Conservation (phyloP, 805 yeast genomes). For the Ogataea haglerorum region DNA sequence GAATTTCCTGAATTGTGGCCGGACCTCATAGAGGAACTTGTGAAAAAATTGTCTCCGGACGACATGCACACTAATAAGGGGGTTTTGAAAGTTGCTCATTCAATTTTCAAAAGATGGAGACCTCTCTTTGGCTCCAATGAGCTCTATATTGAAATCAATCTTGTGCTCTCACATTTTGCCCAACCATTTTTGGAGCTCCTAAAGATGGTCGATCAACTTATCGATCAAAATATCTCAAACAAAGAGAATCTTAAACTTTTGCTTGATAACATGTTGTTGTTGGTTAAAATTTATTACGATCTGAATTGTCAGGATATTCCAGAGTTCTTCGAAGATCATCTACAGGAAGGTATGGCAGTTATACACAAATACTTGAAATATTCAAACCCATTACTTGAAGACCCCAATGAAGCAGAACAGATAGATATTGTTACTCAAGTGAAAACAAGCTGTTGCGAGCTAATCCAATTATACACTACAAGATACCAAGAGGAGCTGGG, state of each 20-base stretch:
- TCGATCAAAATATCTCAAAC: conserved; percentile 44
- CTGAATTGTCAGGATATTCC: conserved; percentile 98
- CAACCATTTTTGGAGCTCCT: conserved; percentile 74
- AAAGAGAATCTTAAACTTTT: conserved; percentile 51
- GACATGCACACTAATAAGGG: conserved; percentile 79
- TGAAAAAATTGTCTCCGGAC: conserved; percentile 56
- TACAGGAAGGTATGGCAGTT: conserved; percentile 71
- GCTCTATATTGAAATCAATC: conserved; percentile 77
- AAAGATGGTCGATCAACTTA: conserved; percentile 60
- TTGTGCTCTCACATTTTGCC: conserved; percentile 81
- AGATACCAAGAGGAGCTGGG: conserved; percentile 91
- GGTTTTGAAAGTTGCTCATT: conserved; percentile 87
- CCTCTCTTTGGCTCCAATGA: conserved; percentile 91
- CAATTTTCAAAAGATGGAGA: conserved; percentile 95
- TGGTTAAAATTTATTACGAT: conserved; percentile 84
- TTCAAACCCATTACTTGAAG: conserved; percentile 50
- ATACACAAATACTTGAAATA: conserved; percentile 77
- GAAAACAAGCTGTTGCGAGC: conserved; percentile 80
- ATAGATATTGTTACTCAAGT: conserved; percentile 66
- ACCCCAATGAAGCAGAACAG: conserved; percentile 62
- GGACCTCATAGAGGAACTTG: conserved; percentile 68
- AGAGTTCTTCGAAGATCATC: conserved; percentile 92
- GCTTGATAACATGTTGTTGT: conserved; percentile 66
- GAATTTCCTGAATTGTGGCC: conserved; percentile 95
- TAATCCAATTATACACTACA: conserved; percentile 79